Percentiles rank a stretch among this genome's conserved stretches.
Conservation (phyloP, 1,284 basidiomycete species). For the Porogramme epimiltina region DNA sequence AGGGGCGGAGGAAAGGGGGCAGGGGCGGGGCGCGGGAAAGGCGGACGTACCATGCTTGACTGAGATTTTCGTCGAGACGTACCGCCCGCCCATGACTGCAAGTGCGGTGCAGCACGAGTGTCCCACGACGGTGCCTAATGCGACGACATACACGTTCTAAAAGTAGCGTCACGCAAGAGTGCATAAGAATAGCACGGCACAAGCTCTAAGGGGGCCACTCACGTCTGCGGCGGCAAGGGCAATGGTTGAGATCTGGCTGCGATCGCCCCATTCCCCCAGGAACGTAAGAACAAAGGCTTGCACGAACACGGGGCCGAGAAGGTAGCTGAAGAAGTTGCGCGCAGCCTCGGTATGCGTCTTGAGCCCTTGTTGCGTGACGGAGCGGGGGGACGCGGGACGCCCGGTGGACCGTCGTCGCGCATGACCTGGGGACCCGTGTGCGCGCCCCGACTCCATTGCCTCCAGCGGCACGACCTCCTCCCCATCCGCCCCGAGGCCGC, state of each 20-base stretch:
- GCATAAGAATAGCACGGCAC: constrained; percentile 7
- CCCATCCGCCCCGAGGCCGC: constrained; percentile 31
- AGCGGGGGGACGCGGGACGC: constrained; percentile 14
- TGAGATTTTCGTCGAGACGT: constrained; percentile 88
- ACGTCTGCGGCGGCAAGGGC: constrained; percentile 96
- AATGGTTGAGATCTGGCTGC: constrained; percentile 97
- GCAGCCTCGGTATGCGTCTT: constrained; percentile 62
- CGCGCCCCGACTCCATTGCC: constrained; percentile 51
- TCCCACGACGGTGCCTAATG: constrained; percentile 88
- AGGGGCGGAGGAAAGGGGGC: too few species aligned
- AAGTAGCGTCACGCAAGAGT: constrained; percentile 4
- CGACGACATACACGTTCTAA: constrained; percentile 80
- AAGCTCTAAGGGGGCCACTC: constrained; percentile 35
- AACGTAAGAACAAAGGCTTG: constrained; percentile 96
- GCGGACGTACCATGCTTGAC: constrained; percentile 82
- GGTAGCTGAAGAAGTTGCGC: constrained; percentile 80
- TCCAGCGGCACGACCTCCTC: constrained; percentile 56
- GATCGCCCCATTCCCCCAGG: constrained; percentile 97
- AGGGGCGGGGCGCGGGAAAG: background rate
- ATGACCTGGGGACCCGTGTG: constrained; percentile 6
- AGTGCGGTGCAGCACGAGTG: constrained; percentile 88
- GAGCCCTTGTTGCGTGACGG: constrained; percentile 19
- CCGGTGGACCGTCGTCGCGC: constrained; percentile 16
- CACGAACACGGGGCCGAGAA: constrained; percentile 92
- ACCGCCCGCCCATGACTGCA: constrained; percentile 90